Evolutionary conservation across 2,329 filamentous ascomycete genomes (phyloP).

Genomic region (Aureobasidium vineae): DNA sequence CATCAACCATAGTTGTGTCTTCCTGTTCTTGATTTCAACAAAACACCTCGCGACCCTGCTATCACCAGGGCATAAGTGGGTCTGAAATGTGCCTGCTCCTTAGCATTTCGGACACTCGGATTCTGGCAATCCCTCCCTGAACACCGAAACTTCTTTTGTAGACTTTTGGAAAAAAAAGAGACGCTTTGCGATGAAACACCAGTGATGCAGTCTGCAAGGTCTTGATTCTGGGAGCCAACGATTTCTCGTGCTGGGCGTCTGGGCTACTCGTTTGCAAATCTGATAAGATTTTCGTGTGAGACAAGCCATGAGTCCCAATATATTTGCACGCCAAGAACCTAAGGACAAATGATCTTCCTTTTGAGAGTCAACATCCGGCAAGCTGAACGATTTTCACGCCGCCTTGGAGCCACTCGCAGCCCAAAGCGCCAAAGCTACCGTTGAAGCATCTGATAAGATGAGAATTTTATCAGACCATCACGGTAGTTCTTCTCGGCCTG

Average conservation of each 20-base stretch:
- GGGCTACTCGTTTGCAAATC: conserved; percentile 17
- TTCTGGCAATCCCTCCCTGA: not conserved
- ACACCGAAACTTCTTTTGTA: not conserved
- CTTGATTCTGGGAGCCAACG: not conserved
- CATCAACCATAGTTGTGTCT: not conserved
- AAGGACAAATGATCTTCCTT: not conserved
- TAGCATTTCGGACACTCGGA: not conserved
- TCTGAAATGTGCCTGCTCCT: not conserved
- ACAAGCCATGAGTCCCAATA: not conserved
- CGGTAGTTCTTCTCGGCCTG: conserved; percentile 6
- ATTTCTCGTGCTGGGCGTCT: conserved; percentile 2
- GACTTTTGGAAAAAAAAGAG: not conserved
- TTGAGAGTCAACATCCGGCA: not conserved
- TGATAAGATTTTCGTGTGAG: not conserved
- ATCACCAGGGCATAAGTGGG: not conserved
- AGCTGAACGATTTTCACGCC: not conserved
- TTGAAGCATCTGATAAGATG: conserved; percentile 23
- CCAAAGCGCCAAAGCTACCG: conserved; percentile 2
- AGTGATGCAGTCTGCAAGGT: not conserved
- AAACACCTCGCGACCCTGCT: not conserved
- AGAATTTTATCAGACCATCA: conserved; percentile 19
- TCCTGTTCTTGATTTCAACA: not conserved
- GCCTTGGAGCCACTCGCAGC: conserved; percentile 2
- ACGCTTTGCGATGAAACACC: not conserved
- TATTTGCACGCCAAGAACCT: conserved; percentile 20